phyloP scores from a whole-genome alignment of 495 filamentous ascomycete genomes.

The Neurospora sp. region DNA sequence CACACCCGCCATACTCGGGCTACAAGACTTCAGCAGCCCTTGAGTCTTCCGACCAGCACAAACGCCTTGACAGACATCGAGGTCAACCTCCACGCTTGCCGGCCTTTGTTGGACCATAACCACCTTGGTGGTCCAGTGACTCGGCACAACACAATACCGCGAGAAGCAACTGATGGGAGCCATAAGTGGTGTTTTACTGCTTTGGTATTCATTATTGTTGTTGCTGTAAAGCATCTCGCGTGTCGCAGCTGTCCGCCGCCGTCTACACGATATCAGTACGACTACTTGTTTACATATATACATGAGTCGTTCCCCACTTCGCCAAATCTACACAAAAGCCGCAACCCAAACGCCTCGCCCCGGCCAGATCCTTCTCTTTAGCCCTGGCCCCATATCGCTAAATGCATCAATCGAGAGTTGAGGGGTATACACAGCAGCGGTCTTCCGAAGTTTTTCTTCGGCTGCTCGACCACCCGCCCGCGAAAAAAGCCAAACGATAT shows the following conservation, averaged over 20 bases:
- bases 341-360: constrained; percentile 20
- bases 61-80: neutral
- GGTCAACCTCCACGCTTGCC: neutral
- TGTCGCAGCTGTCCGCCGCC: neutral
- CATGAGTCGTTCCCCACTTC: constrained; percentile 8
- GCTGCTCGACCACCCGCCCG: neutral
- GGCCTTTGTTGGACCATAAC: neutral
- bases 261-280: neutral
- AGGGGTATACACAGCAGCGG: constrained; percentile 17
- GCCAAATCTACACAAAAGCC: constrained; percentile 18
- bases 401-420: constrained; percentile 23
- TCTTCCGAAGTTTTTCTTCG: constrained; percentile 1
- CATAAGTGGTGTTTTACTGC: neutral
- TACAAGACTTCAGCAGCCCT: neutral
- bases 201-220: neutral
- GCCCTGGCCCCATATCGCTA: constrained; percentile 18
- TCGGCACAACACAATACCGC: neutral
- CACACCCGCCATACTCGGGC: neutral
- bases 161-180: neutral
- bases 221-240: neutral
- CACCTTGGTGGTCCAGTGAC: neutral
- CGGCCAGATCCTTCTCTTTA: constrained; percentile 9
- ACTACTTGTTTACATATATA: constrained; percentile 12
- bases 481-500: neutral
- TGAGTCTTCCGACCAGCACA: neutral